phyloP scores from a whole-genome alignment of 2,329 filamentous ascomycete species.

The Paraconiothyrium sp. region DNA sequence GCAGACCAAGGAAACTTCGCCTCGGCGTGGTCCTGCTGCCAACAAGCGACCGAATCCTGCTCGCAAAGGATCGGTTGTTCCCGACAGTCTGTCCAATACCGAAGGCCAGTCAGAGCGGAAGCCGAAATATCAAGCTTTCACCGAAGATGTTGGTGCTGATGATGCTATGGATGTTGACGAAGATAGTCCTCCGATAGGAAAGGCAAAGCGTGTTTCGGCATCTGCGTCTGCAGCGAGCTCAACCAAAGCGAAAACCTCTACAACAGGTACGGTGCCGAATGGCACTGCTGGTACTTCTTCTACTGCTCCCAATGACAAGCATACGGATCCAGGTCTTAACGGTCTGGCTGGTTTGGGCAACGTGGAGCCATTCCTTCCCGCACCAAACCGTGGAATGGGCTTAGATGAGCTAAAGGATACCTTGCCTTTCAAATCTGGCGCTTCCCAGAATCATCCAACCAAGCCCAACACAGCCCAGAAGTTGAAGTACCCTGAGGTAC shows the following conservation, averaged over 20 bases:
- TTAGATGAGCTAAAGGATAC: conserved; percentile 63
- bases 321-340: conserved; percentile 40
- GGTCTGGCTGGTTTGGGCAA: conserved; percentile 62
- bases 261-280: conserved; percentile 26
- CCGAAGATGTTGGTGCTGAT: conserved; percentile 41
- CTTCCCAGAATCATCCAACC: conserved; percentile 56
- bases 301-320: conserved; percentile 26
- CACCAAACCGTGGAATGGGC: conserved; percentile 60
- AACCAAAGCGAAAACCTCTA: conserved; percentile 15
- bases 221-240: conserved; percentile 18
- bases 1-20: conserved; percentile 42
- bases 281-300: conserved; percentile 27
- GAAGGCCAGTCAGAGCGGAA: conserved; percentile 39
- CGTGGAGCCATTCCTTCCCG: conserved; percentile 59
- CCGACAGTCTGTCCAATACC: conserved; percentile 40
- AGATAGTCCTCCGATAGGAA: conserved; percentile 36
- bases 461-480: conserved; percentile 50
- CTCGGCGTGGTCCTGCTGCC: conserved; percentile 40
- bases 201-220: conserved; percentile 21
- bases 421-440: conserved; percentile 67
- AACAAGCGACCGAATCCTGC: conserved; percentile 38
- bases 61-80: conserved; percentile 43
- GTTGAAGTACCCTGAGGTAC: conserved; percentile 62
- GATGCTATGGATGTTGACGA: conserved; percentile 62
- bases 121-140: conserved; percentile 44